phyloP scores from a whole-genome alignment of 148 eudicot genomes.

The Rhododendron ovatum region DNA sequence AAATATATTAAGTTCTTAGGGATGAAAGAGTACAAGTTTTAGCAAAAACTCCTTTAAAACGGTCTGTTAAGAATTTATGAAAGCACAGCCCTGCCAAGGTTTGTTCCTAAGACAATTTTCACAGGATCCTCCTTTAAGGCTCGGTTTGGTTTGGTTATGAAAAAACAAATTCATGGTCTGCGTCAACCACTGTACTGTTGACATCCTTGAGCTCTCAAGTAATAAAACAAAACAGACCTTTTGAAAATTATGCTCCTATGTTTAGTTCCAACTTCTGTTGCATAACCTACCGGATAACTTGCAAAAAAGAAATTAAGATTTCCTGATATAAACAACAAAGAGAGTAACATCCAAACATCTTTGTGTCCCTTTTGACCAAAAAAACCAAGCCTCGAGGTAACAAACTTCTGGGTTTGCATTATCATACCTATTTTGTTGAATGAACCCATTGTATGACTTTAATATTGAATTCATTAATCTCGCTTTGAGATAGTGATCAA shows the following conservation, averaged over 20 bases:
- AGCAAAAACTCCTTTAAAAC: neutral
- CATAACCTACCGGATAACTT: neutral
- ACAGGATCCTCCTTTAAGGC: neutral
- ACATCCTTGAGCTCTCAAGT: neutral
- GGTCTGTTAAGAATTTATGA: neutral
- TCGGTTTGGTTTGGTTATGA: neutral
- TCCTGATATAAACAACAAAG: neutral
- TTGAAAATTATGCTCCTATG: neutral
- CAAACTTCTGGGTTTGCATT: neutral
- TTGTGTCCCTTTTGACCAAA: neutral
- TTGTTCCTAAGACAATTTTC: neutral
- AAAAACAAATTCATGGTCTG: neutral
- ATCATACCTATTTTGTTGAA: neutral
- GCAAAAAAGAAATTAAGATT: neutral
- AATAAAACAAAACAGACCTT: neutral
- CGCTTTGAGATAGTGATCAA: neutral
- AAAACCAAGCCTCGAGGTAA: neutral
- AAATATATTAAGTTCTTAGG: neutral
- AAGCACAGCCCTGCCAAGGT: neutral
- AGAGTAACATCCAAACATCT: neutral
- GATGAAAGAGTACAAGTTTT: neutral
- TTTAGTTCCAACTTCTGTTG: neutral
- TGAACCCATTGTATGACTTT: neutral
- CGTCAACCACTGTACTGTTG: neutral
- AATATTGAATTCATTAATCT: no score